Base-by-base conservation (phyloP, 371 early-diverging fungal species). In the Encephalitozoon cuniculi region DNA sequence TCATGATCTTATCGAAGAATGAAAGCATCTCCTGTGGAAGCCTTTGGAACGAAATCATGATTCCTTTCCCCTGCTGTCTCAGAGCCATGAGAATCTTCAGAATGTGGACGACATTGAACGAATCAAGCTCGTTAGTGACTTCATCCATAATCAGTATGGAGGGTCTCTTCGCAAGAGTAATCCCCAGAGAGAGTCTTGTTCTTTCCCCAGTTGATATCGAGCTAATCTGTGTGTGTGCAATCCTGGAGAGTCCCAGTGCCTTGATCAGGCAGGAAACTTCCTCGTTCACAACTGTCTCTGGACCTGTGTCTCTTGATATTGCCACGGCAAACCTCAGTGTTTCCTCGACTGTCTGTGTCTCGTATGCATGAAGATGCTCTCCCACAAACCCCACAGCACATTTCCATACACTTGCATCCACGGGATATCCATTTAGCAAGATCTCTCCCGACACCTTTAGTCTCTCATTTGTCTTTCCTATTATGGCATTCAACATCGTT, bases 31-130 rank as follows among this genome's bases (percentile, higher is more conserved):
- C 90, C 8, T 89, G 88, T 12, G 94, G 87, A 7, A 94, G 94
- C 77, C 93, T 93, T 78, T 94, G 94, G 46, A 94, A 92, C 11
- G 92, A 91, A 79, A 91, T 90, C 5, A 94, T 86, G 25, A 96
- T 89, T 0, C 94, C 93, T 21, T 92, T 89, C 44, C 90, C 89
- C 71, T 89, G 88, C 23, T 87, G 84, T 32, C 88, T 86, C 0
- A 95, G 81, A 0, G 87, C 87, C 6, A 90, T 90, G 23, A 97
- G 85, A 26, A 90, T 89, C 51, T 90, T 88, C 43, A 95, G 88
- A 3, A 97, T 91, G 63, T 91, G 90, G 65, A 88, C 88, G 0
- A 94, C 93, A 71, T 91, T 93, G 82, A 90, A 89, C 8, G 90
- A 87, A 84, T 94, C 95, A 26, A 94, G 86, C 68, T 92, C 92